A percentile compares a stretch with the other conserved stretches of the same genome.
These are phyloP conservation scores for Cladosporium sp. DNA, from an alignment of 2,329 filamentous ascomycete genomes.

Conservation along the genomic window DNA sequence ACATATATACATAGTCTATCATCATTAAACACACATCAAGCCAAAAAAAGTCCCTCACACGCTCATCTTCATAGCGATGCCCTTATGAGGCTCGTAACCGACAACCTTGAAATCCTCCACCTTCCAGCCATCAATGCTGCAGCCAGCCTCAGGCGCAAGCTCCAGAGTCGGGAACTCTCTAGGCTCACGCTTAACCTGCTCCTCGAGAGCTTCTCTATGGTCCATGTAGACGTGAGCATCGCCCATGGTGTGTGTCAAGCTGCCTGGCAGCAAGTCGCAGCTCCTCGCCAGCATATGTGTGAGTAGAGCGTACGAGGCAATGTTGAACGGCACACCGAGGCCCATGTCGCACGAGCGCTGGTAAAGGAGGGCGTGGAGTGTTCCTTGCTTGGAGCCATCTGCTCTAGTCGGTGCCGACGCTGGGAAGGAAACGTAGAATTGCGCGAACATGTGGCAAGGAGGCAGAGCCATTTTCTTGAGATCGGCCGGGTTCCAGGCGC, in stretches of 20 bases:
- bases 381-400: constrained; percentile 56
- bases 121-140: constrained; percentile 87
- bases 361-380: constrained; percentile 85
- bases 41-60: constrained; percentile 49
- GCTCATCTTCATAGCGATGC: constrained; percentile 98
- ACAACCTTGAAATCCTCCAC: constrained; percentile 83
- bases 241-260: constrained; percentile 92
- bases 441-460: constrained; percentile 96
- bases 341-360: constrained; percentile 97
- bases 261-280: constrained; percentile 80
- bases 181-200: constrained; percentile 79
- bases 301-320: constrained; percentile 88
- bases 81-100: constrained; percentile 88
- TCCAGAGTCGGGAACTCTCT: constrained; percentile 76
- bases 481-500: constrained; percentile 91
- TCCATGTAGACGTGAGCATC: constrained; percentile 97
- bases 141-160: constrained; percentile 67
- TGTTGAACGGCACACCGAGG: constrained; percentile 95
- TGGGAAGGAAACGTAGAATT: constrained; percentile 87
- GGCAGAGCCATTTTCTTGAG: constrained; percentile 86
- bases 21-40: background rate
- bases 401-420: constrained; percentile 30
- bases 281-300: constrained; percentile 94
- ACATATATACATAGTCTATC: background rate
- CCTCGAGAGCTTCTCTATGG: constrained; percentile 82